A percentile compares a stretch with the other conserved stretches of the same genome.
Evolutionary conservation across 1,284 basidiomycete species (phyloP).

Genomic region (Garcileccinum viscosum): DNA sequence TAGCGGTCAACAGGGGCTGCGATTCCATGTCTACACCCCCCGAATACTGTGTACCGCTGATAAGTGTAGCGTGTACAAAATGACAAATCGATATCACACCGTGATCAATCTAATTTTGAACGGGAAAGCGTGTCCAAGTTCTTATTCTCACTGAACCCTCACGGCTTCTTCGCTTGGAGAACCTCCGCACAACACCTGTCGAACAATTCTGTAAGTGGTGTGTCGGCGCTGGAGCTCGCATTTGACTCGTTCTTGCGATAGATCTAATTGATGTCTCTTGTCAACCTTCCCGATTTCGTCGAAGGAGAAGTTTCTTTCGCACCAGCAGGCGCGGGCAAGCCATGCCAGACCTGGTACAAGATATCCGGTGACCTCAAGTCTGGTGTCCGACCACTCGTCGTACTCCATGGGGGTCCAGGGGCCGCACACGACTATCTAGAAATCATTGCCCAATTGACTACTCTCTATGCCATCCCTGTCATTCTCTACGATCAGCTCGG

Average conservation of each 20-base stretch:
- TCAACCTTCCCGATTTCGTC: slow-evolving; percentile 22
- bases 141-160: neutral
- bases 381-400: slow-evolving; percentile 44
- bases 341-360: slow-evolving; percentile 54
- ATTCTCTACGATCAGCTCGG: slow-evolving; percentile 59
- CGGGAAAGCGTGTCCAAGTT: neutral
- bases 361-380: slow-evolving; percentile 46
- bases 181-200: neutral
- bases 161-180: neutral
- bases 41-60: too few species aligned
- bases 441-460: slow-evolving; percentile 41
- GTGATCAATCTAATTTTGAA: neutral
- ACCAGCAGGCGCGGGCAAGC: slow-evolving; percentile 34
- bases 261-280: slow-evolving; percentile 26
- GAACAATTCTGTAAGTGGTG: slow-evolving; percentile 6
- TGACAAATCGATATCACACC: too few species aligned
- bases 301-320: slow-evolving; percentile 38
- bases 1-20: too few species aligned
- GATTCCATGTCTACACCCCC: too few species aligned
- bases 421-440: slow-evolving; percentile 45
- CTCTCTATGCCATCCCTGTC: slow-evolving; percentile 42
- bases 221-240: neutral
- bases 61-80: too few species aligned
- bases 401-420: slow-evolving; percentile 55
- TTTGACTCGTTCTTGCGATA: slow-evolving; percentile 10